Conservation (phyloP, 192 early-diverging fungal genomes). For the Paraglomus occultum region DNA sequence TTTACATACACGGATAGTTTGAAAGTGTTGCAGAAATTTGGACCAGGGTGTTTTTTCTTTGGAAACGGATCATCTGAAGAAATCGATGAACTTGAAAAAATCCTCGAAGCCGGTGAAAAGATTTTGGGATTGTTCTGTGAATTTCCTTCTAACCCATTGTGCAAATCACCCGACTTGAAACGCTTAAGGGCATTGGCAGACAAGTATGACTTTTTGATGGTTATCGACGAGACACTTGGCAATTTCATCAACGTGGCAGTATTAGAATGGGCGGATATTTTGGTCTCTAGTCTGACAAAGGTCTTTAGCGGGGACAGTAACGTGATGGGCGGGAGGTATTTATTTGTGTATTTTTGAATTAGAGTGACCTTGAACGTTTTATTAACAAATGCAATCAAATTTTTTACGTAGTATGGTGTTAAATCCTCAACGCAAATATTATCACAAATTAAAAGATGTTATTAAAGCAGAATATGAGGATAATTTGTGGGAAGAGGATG, state of each 20-base stretch:
- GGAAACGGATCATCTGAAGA: slow-evolving; percentile 79
- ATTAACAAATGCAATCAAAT: neutral
- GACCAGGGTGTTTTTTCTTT: slow-evolving; percentile 82
- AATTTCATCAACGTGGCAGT: slow-evolving; percentile 88
- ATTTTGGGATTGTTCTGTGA: slow-evolving; percentile 89
- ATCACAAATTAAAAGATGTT: slow-evolving; percentile 53
- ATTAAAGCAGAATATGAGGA: slow-evolving; percentile 74
- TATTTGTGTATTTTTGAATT: slow-evolving; percentile 7
- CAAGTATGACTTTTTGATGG: slow-evolving; percentile 69
- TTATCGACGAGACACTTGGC: slow-evolving; percentile 95
- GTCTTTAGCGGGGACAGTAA: slow-evolving; percentile 95
- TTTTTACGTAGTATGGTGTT: slow-evolving; percentile 57
- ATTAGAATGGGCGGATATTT: slow-evolving; percentile 77
- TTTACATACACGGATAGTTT: slow-evolving; percentile 97
- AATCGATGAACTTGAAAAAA: slow-evolving; percentile 67
- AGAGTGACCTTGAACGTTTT: neutral
- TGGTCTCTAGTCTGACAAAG: slow-evolving; percentile 92
- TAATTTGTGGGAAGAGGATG: slow-evolving; percentile 86
- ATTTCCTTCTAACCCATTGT: slow-evolving; percentile 92
- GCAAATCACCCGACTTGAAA: slow-evolving; percentile 76
- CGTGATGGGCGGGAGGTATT: slow-evolving; percentile 95
- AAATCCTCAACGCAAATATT: slow-evolving; percentile 65
- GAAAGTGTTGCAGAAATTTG: slow-evolving; percentile 95
- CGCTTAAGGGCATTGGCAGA: slow-evolving; percentile 76
- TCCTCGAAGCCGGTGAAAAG: slow-evolving; percentile 59